Evolutionary conservation across 148 eudicot genomes (phyloP), one percentile per base, ranked within the genome.

Genomic region (Chenopodium quinoa): DNA sequence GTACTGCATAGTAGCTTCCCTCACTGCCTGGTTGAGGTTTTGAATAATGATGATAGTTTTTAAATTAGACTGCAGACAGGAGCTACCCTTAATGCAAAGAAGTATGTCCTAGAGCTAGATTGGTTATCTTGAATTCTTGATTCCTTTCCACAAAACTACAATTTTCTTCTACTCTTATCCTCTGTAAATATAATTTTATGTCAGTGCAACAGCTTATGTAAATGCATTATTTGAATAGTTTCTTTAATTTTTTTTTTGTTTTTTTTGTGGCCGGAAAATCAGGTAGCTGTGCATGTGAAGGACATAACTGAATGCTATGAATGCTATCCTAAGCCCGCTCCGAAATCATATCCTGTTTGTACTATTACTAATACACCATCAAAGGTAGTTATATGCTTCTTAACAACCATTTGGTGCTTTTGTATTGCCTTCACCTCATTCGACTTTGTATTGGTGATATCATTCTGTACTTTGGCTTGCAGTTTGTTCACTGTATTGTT

Each of bases 401-500:
- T 52, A 22, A 63, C 48, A 23, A 40, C 47, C 32, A 40, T 62
- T 69, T 80, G 68, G 20, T 79, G 66, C 44, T 6, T 25, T 74
- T 75, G 34, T 76, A 52, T 66, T 40, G 16, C 76, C 44, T 63
- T 34, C 63, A 48, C 32, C 68, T 27, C 48, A 71, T 31, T 58
- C 60, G 52, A 60, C 47, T 67, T 68, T 31, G 29, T 65, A 10
- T 37, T 64, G 40, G 20, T 46, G 29, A 23, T 32, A 64, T 78
- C 32, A 71, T 65, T 79, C 71, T n/a, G 16, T 65, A 34, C 54
- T 70, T 73, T 83, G 80, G 40, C 67, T 81, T 88, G 90, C 93
- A 95, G 98, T 95, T 93, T 91, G 95, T 96, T 85, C 99, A 96
- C 91, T 96, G 99, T 85, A 92, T 96, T 83, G 99, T 96, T 66